These are phyloP conservation scores for Blastobotrys illinoisensis DNA, from an alignment of 1,139 yeast species.

Conservation along the genomic window DNA sequence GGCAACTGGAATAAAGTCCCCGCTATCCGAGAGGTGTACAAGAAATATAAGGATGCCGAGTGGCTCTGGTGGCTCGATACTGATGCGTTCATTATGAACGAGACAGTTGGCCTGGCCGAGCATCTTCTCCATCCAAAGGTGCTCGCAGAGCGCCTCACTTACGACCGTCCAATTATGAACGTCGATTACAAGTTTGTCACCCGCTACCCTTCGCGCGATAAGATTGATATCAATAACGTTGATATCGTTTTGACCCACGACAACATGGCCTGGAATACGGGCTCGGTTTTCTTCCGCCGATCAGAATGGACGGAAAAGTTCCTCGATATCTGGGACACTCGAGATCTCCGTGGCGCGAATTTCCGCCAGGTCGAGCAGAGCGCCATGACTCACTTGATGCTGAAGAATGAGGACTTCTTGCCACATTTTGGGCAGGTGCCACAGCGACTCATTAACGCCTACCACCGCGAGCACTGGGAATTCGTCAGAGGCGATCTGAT, in stretches of 20 bases:
- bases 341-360: background rate
- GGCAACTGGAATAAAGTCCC: conserved; percentile 31
- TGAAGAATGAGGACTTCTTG: background rate
- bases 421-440: conserved; percentile 4
- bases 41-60: conserved; percentile 28
- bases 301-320: conserved; percentile 10
- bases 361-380: conserved; percentile 2
- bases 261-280: conserved; percentile 32
- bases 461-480: background rate
- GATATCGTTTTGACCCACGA: conserved; percentile 28
- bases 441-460: conserved; percentile 6
- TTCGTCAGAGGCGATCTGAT: conserved; percentile 4
- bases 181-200: conserved; percentile 19
- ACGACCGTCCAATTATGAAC: conserved; percentile 20
- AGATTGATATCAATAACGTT: conserved; percentile 20
- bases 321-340: conserved; percentile 6
- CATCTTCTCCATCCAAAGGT: conserved; percentile 29
- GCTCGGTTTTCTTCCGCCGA: conserved; percentile 32
- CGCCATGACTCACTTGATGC: background rate
- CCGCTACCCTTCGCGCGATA: conserved; percentile 16
- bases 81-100: conserved; percentile 31
- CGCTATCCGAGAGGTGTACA: conserved; percentile 29
- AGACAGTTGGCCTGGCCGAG: conserved; percentile 26
- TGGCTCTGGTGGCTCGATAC: conserved; percentile 36
- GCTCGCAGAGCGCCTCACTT: conserved; percentile 22